Evolutionary conservation across 2,329 filamentous ascomycete genomes (phyloP).

Genomic region (Colletotrichum sp.): DNA sequence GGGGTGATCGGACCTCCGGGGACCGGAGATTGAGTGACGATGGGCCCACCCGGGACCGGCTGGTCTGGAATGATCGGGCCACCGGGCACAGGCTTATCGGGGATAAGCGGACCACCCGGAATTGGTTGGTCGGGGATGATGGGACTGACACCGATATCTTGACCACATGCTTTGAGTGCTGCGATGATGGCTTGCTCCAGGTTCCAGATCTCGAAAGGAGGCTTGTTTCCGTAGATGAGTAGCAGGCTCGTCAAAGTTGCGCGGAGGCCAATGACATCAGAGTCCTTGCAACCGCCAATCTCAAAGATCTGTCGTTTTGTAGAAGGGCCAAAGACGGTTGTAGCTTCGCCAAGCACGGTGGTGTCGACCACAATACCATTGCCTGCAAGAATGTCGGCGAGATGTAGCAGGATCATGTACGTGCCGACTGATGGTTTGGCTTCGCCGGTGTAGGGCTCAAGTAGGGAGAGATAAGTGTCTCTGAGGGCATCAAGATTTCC

Average conservation of each 20-base stretch:
- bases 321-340: not conserved
- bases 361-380: conserved; percentile 15
- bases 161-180: conserved; percentile 19
- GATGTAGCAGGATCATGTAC: conserved; percentile 11
- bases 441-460: not conserved
- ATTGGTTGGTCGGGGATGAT: conserved; percentile 27
- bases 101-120: conserved; percentile 35
- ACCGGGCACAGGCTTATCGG: conserved; percentile 25
- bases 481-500: not conserved
- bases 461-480: not conserved
- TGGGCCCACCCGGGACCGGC: conserved; percentile 31
- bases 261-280: conserved; percentile 23
- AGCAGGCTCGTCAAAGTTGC: conserved; percentile 20
- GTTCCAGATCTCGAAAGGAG: conserved; percentile 19
- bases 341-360: conserved; percentile 1
- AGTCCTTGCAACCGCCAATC: conserved; percentile 18
- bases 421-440: not conserved
- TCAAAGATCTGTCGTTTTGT: conserved; percentile 22
- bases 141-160: conserved; percentile 5
- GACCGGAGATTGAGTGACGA: conserved; percentile 22
- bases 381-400: conserved; percentile 20
- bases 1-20: conserved; percentile 16
- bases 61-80: conserved; percentile 28
- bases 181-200: conserved; percentile 23
- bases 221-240: conserved; percentile 18